Evolutionary conservation across 2,329 filamentous ascomycete genomes (phyloP), one percentile per base, ranked within the genome.

Genomic region (Cercospora canescens): DNA sequence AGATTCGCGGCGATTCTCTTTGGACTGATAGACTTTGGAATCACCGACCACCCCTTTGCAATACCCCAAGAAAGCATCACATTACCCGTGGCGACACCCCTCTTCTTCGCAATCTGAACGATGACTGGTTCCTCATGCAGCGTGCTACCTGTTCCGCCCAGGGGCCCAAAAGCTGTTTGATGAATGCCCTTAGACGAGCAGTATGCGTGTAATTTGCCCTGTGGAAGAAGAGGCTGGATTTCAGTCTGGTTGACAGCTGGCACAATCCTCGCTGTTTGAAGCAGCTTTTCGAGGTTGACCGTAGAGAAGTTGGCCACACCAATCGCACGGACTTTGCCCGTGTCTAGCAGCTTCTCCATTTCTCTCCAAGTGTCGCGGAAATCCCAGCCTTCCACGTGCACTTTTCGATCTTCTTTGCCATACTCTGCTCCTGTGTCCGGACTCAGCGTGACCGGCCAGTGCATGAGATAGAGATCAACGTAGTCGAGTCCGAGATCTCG

Each of bases 321-420:
- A 63, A 83, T 83, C 28, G 81, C 81, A 73, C 81, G 82, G 55
- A 79, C 77, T 70, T 82, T 83, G 41, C 80, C 78, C 18, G 79
- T 79, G 75, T 79, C 73, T 60, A 77, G 75, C 45, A 92, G 80
- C 67, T 83, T 85, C 82, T 92, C 90, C 85, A 93, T 89, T 76
- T 85, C 86, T 80, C 88, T 89, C 91, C 91, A 96, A 54, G 90
- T 92, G 67, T 91, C 84, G 77, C 94, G 90, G 72, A 87, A 63
- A 26, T 63, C 61, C 64, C 61, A 64, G 26, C 61, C 61, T 50
- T 63, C 26, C 16, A 66, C 55, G 18, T 67, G 63, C 3, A 37
- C 41, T 26, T 64, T 69, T n/a, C n/a, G n/a, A n/a, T n/a, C n/a
- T n/a, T n/a, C n/a, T n/a, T n/a, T n/a, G n/a, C n/a, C n/a, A n/a